phyloP scores from a whole-genome alignment of 2,329 filamentous ascomycete species.

The Trichoderma hamatum region DNA sequence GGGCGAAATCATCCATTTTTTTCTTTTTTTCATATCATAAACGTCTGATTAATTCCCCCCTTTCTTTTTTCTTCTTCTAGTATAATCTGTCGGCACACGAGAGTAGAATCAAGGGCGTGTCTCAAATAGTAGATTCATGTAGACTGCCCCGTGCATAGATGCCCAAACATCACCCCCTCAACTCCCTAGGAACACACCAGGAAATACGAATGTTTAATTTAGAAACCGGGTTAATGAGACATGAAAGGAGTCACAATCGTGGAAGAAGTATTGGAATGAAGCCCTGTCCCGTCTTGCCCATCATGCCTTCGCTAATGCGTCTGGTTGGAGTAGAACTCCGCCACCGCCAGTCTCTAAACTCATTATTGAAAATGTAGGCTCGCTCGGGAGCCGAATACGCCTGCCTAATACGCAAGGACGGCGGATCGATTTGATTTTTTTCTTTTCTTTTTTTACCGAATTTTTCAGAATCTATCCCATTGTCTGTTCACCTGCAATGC shows the following conservation, averaged over 20 bases:
- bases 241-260: neutral
- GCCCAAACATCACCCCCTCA: neutral
- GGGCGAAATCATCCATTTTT: slow-evolving; percentile 26
- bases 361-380: neutral
- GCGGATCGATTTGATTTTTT: neutral
- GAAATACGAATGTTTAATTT: neutral
- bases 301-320: neutral
- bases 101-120: neutral
- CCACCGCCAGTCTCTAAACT: neutral
- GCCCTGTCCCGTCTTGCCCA: neutral
- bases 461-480: neutral
- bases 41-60: neutral
- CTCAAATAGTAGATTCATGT: neutral
- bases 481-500: neutral
- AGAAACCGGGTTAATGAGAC: neutral
- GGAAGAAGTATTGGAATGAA: neutral
- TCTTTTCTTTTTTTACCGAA: neutral
- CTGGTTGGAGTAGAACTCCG: neutral
- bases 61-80: neutral
- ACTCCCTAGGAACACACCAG: neutral
- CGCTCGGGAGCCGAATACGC: neutral
- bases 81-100: neutral
- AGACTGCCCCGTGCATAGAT: neutral
- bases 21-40: neutral
- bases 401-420: neutral